A percentile compares a stretch with the other conserved stretches of the same genome.
Conservation (phyloP, 805 yeast genomes). For the Ogataea angusta region DNA sequence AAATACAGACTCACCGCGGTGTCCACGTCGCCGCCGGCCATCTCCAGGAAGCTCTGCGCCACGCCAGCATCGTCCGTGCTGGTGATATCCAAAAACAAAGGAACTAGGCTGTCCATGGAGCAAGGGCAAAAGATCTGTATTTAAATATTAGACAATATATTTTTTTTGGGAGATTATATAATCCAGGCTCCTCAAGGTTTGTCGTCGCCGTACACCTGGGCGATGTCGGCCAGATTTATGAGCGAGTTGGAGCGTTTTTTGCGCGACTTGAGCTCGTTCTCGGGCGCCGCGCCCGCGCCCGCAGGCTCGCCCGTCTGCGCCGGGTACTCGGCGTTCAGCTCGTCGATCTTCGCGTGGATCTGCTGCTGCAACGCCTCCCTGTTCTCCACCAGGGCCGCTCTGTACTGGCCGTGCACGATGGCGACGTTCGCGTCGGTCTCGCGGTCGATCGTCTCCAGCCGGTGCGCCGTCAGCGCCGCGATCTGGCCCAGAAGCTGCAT, state of each 20-base stretch:
- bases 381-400: slow-evolving; percentile 18
- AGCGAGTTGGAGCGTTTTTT: slow-evolving; percentile 10
- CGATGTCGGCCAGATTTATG: slow-evolving; percentile 15
- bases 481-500: slow-evolving; percentile 9
- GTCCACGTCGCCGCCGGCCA: slow-evolving; percentile 75
- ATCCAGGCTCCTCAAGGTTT: background rate
- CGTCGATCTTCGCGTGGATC: slow-evolving; percentile 13
- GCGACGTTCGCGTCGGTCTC: slow-evolving; percentile 5
- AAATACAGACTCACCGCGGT: slow-evolving; percentile 80
- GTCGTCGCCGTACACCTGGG: slow-evolving; percentile 5
- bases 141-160: background rate
- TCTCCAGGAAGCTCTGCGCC: slow-evolving; percentile 75
- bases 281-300: background rate
- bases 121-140: slow-evolving; percentile 8
- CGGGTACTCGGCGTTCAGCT: slow-evolving; percentile 17
- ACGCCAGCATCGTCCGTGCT: slow-evolving; percentile 61
- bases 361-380: slow-evolving; percentile 19
- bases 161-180: slow-evolving; percentile 2
- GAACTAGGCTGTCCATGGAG: slow-evolving; percentile 43
- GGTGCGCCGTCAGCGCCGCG: slow-evolving; percentile 11
- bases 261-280: slow-evolving; percentile 12
- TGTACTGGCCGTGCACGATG: slow-evolving; percentile 13
- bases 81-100: slow-evolving; percentile 81
- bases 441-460: slow-evolving; percentile 17
- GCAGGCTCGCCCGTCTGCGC: background rate